A percentile compares a stretch with the other conserved stretches of the same genome.
Evolutionary conservation across 2,329 filamentous ascomycete genomes (phyloP).

Genomic region (Botrytis medusae): DNA sequence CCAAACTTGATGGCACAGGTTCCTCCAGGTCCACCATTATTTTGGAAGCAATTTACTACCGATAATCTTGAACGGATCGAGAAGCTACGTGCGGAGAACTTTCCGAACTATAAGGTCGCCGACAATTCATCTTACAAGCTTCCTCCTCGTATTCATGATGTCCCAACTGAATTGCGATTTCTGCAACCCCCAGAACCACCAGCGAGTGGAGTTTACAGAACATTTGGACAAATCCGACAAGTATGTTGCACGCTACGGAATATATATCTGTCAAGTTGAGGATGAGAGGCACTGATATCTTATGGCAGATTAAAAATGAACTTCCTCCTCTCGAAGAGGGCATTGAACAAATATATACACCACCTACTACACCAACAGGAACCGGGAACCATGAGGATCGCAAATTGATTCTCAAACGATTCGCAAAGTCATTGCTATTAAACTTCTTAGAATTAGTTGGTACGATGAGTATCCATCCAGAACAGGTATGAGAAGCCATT

Average conservation of each 20-base stretch:
- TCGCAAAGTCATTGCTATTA: conserved; percentile 81
- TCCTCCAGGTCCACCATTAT: conserved; percentile 84
- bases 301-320: conserved; percentile 54
- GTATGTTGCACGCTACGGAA: conserved; percentile 40
- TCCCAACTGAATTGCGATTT: conserved; percentile 63
- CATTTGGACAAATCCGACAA: conserved; percentile 69
- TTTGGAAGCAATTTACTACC: conserved; percentile 84
- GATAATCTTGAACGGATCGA: conserved; percentile 66
- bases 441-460: conserved; percentile 87
- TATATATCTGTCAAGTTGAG: not conserved
- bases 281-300: not conserved
- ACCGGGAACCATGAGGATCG: conserved; percentile 59
- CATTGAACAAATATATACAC: conserved; percentile 66
- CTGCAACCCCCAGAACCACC: conserved; percentile 82
- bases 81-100: conserved; percentile 44
- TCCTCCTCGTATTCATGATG: conserved; percentile 34
- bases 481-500: conserved; percentile 44
- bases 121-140: conserved; percentile 33
- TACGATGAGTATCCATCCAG: conserved; percentile 65
- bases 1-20: conserved; percentile 55
- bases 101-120: conserved; percentile 9
- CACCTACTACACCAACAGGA: conserved; percentile 32
- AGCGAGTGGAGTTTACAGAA: conserved; percentile 65
- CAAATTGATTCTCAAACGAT: conserved; percentile 67
- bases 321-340: conserved; percentile 67